Percentiles rank a stretch among this genome's conserved stretches.
Conservation (phyloP, 2,329 filamentous ascomycete genomes). For the Alternaria sp. region DNA sequence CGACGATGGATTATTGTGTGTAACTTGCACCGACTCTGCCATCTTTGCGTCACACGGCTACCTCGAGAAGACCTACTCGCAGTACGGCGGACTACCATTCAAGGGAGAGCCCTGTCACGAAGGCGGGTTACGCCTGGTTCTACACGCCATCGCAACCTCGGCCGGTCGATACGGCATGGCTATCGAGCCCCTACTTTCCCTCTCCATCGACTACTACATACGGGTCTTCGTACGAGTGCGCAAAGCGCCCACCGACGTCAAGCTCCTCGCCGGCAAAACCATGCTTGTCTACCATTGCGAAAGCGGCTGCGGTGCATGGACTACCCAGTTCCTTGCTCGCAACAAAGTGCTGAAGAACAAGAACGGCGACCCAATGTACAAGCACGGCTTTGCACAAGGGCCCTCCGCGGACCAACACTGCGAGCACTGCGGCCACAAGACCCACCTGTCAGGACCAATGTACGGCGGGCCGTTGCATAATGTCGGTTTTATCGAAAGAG, state of each 20-base stretch:
- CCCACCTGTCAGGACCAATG: constrained; percentile 92
- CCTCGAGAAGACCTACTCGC: constrained; percentile 87
- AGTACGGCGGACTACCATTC: constrained; percentile 90
- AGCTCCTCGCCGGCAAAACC: constrained; percentile 86
- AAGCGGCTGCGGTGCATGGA: constrained; percentile 88
- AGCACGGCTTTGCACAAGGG: constrained; percentile 75
- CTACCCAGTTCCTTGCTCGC: constrained; percentile 77
- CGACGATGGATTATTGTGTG: constrained; percentile 88
- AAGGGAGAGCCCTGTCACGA: constrained; percentile 90
- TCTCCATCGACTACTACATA: constrained; percentile 96
- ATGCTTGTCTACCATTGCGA: constrained; percentile 96
- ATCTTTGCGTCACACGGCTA: constrained; percentile 96
- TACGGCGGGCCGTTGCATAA: constrained; percentile 91
- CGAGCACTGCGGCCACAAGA: constrained; percentile 83
- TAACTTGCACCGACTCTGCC: constrained; percentile 95
- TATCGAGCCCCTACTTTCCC: constrained; percentile 87
- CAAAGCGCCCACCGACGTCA: constrained; percentile 83
- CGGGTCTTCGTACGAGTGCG: constrained; percentile 85
- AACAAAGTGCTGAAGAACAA: constrained; percentile 72
- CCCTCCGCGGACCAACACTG: constrained; percentile 72
- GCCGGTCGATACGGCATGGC: constrained; percentile 85
- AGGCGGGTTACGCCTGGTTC: constrained; percentile 82
- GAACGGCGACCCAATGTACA: constrained; percentile 72
- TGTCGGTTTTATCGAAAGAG: constrained; percentile 76
- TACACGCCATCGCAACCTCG: constrained; percentile 79